Evolutionary conservation across 1,139 yeast genomes (phyloP).

Genomic region (Nadsonia commutata): DNA sequence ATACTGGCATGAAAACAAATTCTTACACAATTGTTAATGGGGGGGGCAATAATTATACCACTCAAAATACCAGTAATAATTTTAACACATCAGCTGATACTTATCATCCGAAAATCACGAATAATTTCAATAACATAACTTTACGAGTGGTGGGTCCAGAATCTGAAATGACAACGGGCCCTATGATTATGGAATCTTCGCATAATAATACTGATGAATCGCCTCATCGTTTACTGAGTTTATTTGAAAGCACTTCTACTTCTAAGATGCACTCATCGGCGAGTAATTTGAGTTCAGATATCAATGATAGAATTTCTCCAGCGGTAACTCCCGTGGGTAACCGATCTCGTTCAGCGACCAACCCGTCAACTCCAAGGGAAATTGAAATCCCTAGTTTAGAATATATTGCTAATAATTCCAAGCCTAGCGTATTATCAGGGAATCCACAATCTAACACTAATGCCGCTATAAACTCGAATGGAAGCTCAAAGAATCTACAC

Average conservation of each 20-base stretch:
- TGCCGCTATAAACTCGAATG: too few relatives aligned
- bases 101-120: not conserved
- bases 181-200: not conserved
- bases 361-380: not conserved
- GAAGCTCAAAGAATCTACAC: too few relatives aligned
- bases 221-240: not conserved
- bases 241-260: not conserved
- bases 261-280: not conserved
- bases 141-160: not conserved
- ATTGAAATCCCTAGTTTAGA: conserved; percentile 1
- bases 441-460: not conserved
- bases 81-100: not conserved
- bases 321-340: not conserved
- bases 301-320: not conserved
- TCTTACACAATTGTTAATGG: not conserved
- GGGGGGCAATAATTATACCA: not conserved
- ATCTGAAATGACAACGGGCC: not conserved
- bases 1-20: not conserved
- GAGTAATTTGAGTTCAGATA: not conserved
- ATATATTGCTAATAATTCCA: conserved; percentile 1
- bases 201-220: not conserved
- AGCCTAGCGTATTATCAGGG: not conserved
- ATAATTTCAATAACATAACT: not conserved
- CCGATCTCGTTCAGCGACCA: not conserved
- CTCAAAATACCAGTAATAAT: not conserved